These are phyloP conservation scores for Citrus maxima DNA, from an alignment of 345 rosid genomes.

Conservation along the genomic window DNA sequence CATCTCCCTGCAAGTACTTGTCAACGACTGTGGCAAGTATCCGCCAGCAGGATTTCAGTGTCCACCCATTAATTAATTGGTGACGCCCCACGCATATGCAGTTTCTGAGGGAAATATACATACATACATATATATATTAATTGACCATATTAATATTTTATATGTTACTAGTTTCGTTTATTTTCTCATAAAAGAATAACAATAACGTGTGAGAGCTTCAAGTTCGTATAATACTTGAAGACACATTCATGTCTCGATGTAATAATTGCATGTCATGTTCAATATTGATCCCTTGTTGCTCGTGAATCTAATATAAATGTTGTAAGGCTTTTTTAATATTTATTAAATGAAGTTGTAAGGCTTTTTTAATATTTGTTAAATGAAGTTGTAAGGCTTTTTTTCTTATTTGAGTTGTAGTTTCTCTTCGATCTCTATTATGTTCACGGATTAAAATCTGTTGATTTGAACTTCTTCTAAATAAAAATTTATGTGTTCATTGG, in stretches of 20 bases:
- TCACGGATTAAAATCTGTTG: too few relatives aligned
- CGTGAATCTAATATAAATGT: background rate
- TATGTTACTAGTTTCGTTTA: too few relatives aligned
- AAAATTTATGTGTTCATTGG: too few relatives aligned
- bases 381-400: background rate
- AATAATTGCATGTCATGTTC: background rate
- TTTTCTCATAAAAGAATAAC: too few relatives aligned
- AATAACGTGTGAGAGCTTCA: too few relatives aligned
- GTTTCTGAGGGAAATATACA: too few relatives aligned
- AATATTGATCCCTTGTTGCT: background rate
- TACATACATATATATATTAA: too few relatives aligned
- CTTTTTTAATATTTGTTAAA: background rate
- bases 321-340: background rate
- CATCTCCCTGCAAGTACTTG: slow-evolving; percentile 72
- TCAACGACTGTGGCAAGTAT: slow-evolving; percentile 67
- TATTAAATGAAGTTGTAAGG: background rate
- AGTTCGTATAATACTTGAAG: background rate
- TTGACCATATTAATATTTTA: too few relatives aligned
- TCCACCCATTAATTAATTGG: slow-evolving; percentile 21
- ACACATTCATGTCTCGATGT: background rate
- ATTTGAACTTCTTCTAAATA: too few relatives aligned
- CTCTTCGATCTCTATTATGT: too few relatives aligned
- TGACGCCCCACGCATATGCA: background rate
- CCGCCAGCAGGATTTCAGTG: slow-evolving; percentile 71
- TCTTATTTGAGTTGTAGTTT: too few relatives aligned